These are phyloP conservation scores for Sphagnum contortum DNA, from an alignment of 225 moss, liverwort and hornwort genomes.

Conservation along the genomic window DNA sequence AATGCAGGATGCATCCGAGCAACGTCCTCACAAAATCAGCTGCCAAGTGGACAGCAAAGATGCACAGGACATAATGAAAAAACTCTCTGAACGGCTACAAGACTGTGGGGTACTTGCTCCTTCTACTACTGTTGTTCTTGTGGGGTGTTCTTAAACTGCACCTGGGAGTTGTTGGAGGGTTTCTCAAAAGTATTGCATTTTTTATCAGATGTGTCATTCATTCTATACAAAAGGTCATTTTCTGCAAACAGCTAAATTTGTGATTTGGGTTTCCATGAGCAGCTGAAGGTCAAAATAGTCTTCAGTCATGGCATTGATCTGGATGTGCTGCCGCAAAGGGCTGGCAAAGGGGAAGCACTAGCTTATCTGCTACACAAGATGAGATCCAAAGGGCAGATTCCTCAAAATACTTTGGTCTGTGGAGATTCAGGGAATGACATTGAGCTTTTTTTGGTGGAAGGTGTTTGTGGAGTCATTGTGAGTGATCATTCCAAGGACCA, in stretches of 20 bases:
- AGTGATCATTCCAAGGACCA: conserved; percentile 14
- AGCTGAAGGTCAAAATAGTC: conserved; percentile 63
- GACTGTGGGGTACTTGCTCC: conserved; percentile 38
- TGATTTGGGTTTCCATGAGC: conserved; percentile 3
- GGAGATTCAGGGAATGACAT: conserved; percentile 77
- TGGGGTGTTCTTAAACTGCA: neutral
- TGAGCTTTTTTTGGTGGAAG: conserved; percentile 70
- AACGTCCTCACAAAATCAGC: conserved; percentile 65
- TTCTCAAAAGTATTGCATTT: no score
- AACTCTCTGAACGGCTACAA: conserved; percentile 33
- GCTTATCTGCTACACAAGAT: conserved; percentile 56
- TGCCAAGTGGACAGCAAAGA: conserved; percentile 57
- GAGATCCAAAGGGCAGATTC: conserved; percentile 41
- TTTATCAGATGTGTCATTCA: no score
- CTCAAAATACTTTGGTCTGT: conserved; percentile 56
- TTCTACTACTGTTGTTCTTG: no score
- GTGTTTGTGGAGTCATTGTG: conserved; percentile 68
- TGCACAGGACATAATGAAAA: conserved; percentile 29
- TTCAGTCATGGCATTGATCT: conserved; percentile 62
- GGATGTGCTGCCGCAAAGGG: conserved; percentile 62
- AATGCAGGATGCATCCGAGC: conserved; percentile 54
- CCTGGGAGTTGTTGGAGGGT: neutral
- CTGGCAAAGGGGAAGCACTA: conserved; percentile 77
- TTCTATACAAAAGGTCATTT: no score
- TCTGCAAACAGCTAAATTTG: no score